Evolutionary conservation across 441 rosid species (phyloP).

Genomic region (Adansonia rubrostipa): DNA sequence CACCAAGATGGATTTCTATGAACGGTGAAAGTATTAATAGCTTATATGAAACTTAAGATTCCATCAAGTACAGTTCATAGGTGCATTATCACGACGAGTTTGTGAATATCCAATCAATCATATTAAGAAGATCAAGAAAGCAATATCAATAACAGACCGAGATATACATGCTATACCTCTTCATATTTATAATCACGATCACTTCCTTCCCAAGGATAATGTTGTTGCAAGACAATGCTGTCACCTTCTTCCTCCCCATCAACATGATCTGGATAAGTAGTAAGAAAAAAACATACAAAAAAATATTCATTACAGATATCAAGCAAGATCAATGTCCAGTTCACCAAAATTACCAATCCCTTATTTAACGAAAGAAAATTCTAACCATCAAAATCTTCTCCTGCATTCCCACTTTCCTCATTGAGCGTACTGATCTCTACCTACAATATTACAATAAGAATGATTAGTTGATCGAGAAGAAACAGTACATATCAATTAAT

Average conservation of each 20-base stretch:
- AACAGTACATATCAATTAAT: neutral
- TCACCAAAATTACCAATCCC: neutral
- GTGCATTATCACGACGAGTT: neutral
- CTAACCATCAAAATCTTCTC: constrained; percentile 34
- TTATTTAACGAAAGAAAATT: neutral
- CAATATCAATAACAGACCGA: neutral
- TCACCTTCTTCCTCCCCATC: constrained; percentile 35
- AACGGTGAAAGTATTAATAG: neutral
- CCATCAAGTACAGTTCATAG: neutral
- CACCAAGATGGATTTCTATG: neutral
- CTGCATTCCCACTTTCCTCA: constrained; percentile 32
- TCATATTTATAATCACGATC: constrained; percentile 51
- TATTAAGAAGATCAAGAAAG: neutral
- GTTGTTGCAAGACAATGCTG: constrained; percentile 30
- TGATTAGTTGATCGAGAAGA: neutral
- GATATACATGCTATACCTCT: constrained; percentile 37
- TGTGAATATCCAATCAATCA: neutral
- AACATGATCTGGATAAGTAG: constrained; percentile 18
- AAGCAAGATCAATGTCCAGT: neutral
- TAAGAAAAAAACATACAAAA: neutral
- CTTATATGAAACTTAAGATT: neutral
- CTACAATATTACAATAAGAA: constrained; percentile 2
- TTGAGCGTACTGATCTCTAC: constrained; percentile 27
- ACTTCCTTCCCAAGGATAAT: constrained; percentile 44
- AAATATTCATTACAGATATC: neutral